Percentiles rank a stretch among this genome's conserved stretches.
Conservation (phyloP, 805 yeast species). For the Maudiozyma barnettii region DNA sequence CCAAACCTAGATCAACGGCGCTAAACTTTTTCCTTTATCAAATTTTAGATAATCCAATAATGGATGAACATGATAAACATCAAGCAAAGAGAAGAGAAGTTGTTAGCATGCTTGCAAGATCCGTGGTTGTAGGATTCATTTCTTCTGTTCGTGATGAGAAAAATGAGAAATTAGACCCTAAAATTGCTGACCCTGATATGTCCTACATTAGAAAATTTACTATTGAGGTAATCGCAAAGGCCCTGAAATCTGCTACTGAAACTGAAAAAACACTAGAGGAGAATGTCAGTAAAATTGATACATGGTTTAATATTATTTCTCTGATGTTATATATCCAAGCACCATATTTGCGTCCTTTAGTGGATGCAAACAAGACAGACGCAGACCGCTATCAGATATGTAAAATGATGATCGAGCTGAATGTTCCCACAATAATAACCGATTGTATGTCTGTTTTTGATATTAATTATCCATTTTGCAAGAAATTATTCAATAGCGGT, state of each 20-base stretch:
- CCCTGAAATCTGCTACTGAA: constrained; percentile 42
- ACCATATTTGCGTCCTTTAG: constrained; percentile 31
- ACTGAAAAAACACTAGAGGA: constrained; percentile 18
- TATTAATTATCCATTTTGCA: constrained; percentile 60
- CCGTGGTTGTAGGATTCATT: constrained; percentile 52
- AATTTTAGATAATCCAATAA: constrained; percentile 47
- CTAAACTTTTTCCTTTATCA: constrained; percentile 70
- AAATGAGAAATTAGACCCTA: constrained; percentile 33
- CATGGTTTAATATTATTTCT: constrained; percentile 25
- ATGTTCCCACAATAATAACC: constrained; percentile 48
- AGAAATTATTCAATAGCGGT: constrained; percentile 46
- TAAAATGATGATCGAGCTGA: constrained; percentile 58
- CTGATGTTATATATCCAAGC: constrained; percentile 24
- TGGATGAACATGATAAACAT: constrained; percentile 27
- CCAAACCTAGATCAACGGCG: constrained; percentile 68
- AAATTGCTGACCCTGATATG: constrained; percentile 57
- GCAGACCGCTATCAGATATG: constrained; percentile 58
- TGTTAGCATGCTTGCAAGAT: constrained; percentile 52
- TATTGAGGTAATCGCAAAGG: constrained; percentile 56
- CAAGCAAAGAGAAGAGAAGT: constrained; percentile 41
- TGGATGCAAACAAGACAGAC: constrained; percentile 40
- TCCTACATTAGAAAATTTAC: constrained; percentile 64
- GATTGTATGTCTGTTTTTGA: constrained; percentile 57
- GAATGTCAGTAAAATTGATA: constrained; percentile 23
- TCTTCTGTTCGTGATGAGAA: constrained; percentile 46